Base-by-base conservation (phyloP, 2,329 filamentous ascomycete species). In the Hirsutella minnesotensis region DNA sequence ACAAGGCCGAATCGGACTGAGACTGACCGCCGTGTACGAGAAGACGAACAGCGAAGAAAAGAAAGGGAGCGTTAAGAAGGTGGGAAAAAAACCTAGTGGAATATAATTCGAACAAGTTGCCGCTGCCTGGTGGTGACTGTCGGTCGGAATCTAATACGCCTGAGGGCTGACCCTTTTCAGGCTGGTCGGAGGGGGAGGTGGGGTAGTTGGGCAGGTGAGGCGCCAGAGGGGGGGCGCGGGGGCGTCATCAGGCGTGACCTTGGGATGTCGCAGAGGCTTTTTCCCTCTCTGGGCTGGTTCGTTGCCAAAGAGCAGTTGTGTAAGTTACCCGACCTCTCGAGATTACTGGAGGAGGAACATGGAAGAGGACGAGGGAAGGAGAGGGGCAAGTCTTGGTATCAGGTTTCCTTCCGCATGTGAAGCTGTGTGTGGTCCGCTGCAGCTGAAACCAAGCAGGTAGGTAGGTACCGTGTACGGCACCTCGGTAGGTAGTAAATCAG, bases 31-130 rank as follows among this genome's bases (percentile, higher is more conserved):
- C 24, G 24, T 7, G 24, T 18, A n/a, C 8, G 16, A 10, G 4
- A 18, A 35, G 33, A 16, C 9, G 2, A 3, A 18, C 9, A 35
- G 15, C 9, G 8, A 34, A 15, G 8, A 34, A 15, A 34, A 18
- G 18, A n/a, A 50, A 30, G 50, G 49, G 47, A 52, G 45, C 47
- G 51, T 50, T 44, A 48, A 51, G 47, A 47, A 43, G 19, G 38
- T 21, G 31, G 9, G 30, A 31, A 33, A 33, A 41, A 27, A 34
- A 19, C 20, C 30, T 35, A 36, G 38, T 30, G 16, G 3, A 29
- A 21, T 18, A 19, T 31, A 4, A 21, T 36, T 22, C 22, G 37
- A 20, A 7, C 13, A 21, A 30, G 30, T 35, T 30, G 42, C 37
- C 42, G 38, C 22, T 39, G 37, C 42, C 42, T 43, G 42, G 42